A percentile compares a stretch with the other conserved stretches of the same genome.
These are phyloP conservation scores for Boehmeria nivea DNA, from an alignment of 306 rosid species.

Conservation along the genomic window DNA sequence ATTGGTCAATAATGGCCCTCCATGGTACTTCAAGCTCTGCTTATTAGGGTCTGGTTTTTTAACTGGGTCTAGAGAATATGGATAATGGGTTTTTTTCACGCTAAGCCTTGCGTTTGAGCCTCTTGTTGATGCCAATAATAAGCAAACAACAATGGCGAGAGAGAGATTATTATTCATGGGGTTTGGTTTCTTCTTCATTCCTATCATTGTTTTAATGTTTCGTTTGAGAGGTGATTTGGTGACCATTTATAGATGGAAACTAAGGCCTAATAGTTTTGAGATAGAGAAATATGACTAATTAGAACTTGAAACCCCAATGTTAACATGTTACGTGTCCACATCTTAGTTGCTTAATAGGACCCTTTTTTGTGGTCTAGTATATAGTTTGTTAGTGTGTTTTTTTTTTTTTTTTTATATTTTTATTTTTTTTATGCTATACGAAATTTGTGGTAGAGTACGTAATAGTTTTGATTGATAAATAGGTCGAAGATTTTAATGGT, in stretches of 20 bases:
- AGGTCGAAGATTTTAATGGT: background rate
- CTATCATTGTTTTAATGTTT: background rate
- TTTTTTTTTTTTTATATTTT: no score
- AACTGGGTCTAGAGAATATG: constrained; percentile 5
- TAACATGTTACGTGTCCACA: background rate
- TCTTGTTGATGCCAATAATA: constrained; percentile 10
- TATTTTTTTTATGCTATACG: no score
- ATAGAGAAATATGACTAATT: background rate
- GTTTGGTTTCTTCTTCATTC: background rate
- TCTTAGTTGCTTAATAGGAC: background rate
- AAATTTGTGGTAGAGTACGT: background rate
- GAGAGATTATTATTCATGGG: constrained; percentile 7
- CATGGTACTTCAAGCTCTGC: constrained; percentile 20
- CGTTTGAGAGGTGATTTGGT: background rate
- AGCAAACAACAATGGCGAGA: constrained; percentile 16
- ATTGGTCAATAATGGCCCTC: constrained; percentile 27
- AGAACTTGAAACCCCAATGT: background rate
- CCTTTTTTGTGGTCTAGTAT: no score
- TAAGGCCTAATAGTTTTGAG: background rate
- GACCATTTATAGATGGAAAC: background rate
- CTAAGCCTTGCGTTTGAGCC: constrained; percentile 4
- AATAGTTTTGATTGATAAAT: background rate
- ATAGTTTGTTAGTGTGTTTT: no score
- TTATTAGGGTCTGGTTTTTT: background rate
- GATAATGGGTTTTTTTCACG: constrained; percentile 7